These are phyloP conservation scores for California macrophylla DNA, from an alignment of 441 rosid species.

Conservation along the genomic window DNA sequence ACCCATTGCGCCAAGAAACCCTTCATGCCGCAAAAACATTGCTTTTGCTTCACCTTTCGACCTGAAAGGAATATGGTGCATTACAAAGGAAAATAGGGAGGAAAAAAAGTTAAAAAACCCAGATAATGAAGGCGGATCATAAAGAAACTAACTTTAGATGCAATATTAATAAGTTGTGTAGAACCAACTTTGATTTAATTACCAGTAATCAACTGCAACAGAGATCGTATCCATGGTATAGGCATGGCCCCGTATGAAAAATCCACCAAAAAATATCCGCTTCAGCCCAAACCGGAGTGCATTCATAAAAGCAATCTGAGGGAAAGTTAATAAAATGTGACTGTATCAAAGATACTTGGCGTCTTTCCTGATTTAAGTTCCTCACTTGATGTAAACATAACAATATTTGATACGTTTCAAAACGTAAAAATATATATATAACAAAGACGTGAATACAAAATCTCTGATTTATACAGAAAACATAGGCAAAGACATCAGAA, in stretches of 20 bases:
- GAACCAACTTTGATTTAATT: constrained; percentile 2
- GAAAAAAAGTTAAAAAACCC: too few relatives aligned
- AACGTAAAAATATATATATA: too few relatives aligned
- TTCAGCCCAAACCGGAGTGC: constrained; percentile 25
- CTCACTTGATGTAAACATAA: too few relatives aligned
- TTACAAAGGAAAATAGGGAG: not conserved
- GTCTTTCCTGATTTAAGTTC: not conserved
- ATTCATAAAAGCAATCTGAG: constrained; percentile 22
- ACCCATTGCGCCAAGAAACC: constrained; percentile 3
- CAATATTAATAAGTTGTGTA: not conserved
- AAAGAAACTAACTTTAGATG: not conserved
- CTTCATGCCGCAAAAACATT: not conserved
- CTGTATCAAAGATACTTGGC: not conserved
- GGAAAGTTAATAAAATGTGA: not conserved
- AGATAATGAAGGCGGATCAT: too few relatives aligned
- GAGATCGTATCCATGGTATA: constrained; percentile 95
- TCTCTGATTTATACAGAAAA: not conserved
- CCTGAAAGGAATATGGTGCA: not conserved
- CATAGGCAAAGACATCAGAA: not conserved
- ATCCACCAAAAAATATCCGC: constrained; percentile 48
- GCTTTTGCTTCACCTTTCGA: constrained; percentile 2
- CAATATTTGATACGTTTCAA: too few relatives aligned
- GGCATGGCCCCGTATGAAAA: constrained; percentile 80
- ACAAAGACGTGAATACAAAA: too few relatives aligned
- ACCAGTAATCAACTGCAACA: constrained; percentile 91